These are phyloP conservation scores for Diphasiastrum complanatum DNA, from an alignment of 83 land plant species.

Conservation along the genomic window DNA sequence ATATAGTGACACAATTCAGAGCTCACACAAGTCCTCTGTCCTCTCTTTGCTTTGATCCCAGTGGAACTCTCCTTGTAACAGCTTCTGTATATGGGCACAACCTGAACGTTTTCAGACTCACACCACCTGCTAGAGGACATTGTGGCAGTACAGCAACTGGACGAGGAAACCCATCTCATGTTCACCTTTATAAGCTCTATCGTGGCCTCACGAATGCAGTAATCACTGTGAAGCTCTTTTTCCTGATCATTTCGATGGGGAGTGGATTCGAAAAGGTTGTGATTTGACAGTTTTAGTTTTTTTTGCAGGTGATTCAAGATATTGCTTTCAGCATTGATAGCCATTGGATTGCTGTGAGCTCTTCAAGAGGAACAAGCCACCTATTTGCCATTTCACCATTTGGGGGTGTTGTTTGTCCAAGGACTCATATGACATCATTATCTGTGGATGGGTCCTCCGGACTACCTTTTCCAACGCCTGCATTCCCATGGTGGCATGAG, in stretches of 20 bases:
- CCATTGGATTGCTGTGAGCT: too few species aligned
- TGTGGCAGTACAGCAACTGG: neutral
- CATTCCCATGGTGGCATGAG: constrained; percentile 7
- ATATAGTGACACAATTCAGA: too few species aligned
- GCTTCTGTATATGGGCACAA: too few species aligned
- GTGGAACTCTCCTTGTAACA: too few species aligned
- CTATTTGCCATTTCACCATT: neutral
- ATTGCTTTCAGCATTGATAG: too few species aligned
- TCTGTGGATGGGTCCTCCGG: neutral
- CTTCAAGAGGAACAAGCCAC: too few species aligned
- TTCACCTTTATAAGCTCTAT: too few species aligned
- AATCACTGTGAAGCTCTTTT: too few species aligned
- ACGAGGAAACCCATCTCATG: neutral
- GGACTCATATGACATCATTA: neutral
- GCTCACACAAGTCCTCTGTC: too few species aligned
- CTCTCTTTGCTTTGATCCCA: too few species aligned
- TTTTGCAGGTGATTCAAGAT: neutral
- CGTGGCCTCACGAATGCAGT: constrained; percentile 13
- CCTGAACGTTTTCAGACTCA: constrained; percentile 9
- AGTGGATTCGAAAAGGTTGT: neutral
- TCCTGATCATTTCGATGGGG: neutral
- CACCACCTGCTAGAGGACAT: neutral
- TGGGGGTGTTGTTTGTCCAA: neutral
- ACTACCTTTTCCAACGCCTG: neutral
- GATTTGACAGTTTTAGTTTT: neutral